Evolutionary conservation across 2,329 filamentous ascomycete genomes (phyloP).

Genomic region (Pseudogymnoascus sp.): DNA sequence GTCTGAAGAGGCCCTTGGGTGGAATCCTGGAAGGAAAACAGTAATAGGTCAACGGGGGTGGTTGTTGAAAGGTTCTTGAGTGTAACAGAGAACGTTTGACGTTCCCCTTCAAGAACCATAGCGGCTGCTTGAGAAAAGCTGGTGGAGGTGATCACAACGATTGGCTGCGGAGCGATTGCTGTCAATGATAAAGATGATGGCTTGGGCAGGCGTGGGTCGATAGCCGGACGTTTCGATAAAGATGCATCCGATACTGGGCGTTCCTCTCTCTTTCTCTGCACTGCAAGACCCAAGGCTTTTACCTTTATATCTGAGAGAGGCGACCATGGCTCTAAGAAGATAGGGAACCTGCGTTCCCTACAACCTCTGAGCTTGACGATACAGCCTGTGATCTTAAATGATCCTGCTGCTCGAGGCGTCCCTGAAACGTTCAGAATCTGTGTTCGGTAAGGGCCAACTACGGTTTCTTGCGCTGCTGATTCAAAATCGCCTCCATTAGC

Average conservation of each 20-base stretch:
- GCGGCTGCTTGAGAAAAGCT: conserved; percentile 77
- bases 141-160: conserved; percentile 67
- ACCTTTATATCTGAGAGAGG: conserved; percentile 64
- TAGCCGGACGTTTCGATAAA: conserved; percentile 30
- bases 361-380: conserved; percentile 75
- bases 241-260: conserved; percentile 29
- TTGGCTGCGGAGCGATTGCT: conserved; percentile 73
- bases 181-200: conserved; percentile 54
- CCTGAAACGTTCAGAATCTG: conserved; percentile 70
- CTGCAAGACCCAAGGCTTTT: conserved; percentile 64
- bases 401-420: conserved; percentile 59
- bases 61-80: conserved; percentile 67
- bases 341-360: conserved; percentile 73
- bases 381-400: conserved; percentile 70
- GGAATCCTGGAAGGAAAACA: conserved; percentile 87
- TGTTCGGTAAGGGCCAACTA: conserved; percentile 75
- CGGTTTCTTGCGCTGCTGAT: conserved; percentile 54
- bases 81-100: conserved; percentile 68
- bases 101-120: conserved; percentile 91
- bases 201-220: conserved; percentile 39
- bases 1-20: conserved; percentile 71
- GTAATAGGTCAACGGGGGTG: conserved; percentile 73
- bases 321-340: conserved; percentile 72
- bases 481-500: conserved; percentile 68
- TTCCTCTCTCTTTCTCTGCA: conserved; percentile 30